Percentiles rank a stretch among this genome's conserved stretches.
Conservation (phyloP, 352 stramenopile genomes). For the Blastocystis hominis region DNA sequence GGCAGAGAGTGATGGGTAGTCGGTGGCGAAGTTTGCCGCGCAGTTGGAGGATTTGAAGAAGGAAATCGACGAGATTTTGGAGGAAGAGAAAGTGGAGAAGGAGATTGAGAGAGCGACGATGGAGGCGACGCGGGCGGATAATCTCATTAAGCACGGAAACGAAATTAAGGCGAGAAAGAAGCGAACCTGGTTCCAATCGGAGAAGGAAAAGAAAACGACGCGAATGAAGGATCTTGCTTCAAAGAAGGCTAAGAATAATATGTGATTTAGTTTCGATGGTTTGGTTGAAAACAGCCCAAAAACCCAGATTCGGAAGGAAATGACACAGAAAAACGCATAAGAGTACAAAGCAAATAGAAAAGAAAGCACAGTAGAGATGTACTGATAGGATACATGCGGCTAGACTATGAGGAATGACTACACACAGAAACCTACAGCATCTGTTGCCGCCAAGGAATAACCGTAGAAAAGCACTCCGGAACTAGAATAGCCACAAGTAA, state of each 20-base stretch:
- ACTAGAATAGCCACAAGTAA: not conserved
- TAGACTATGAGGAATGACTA: not conserved
- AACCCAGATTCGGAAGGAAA: not conserved
- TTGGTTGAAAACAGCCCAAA: not conserved
- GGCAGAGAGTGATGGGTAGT: not conserved
- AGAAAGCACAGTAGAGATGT: not conserved
- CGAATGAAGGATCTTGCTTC: constrained; percentile 33
- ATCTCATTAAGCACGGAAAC: constrained; percentile 78
- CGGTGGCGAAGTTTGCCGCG: constrained; percentile 56
- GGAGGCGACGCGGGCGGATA: constrained; percentile 75
- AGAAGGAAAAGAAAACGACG: constrained; percentile 74
- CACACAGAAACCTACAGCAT: no score
- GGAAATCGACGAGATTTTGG: constrained; percentile 60
- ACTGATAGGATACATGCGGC: not conserved
- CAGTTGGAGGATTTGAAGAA: constrained; percentile 57
- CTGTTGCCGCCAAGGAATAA: not conserved
- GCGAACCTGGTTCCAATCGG: constrained; percentile 81
- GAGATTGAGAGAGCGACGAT: constrained; percentile 77
- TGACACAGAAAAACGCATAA: not conserved
- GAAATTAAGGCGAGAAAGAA: constrained; percentile 76
- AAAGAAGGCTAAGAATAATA: constrained; percentile 34
- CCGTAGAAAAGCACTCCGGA: not conserved
- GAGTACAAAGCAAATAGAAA: not conserved
- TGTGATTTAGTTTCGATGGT: constrained; percentile 28
- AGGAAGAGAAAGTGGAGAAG: constrained; percentile 76